Conservation (phyloP, 139 green algal genomes). For the Chlamydomonas urium region DNA sequence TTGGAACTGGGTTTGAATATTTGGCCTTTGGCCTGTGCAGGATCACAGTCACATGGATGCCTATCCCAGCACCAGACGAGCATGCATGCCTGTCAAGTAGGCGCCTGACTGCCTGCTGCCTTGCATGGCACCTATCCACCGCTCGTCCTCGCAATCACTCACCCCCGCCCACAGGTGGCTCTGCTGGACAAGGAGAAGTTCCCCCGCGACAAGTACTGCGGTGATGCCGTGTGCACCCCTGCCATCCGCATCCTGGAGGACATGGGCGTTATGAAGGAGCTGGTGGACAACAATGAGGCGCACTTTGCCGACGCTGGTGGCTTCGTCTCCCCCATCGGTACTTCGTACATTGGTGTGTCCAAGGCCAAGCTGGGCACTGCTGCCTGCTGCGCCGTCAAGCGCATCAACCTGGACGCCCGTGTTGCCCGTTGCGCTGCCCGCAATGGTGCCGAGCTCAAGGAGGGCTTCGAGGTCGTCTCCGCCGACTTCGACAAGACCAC, state of each 20-base stretch:
- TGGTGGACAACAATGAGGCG: conserved; percentile 75
- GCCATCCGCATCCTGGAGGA: conserved; percentile 71
- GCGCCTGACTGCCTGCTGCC: no score
- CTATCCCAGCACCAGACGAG: no score
- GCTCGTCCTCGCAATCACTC: no score
- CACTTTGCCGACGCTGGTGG: conserved; percentile 81
- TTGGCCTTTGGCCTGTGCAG: no score
- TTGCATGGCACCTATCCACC: no score
- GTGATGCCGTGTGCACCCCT: conserved; percentile 81
- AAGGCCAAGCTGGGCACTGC: conserved; percentile 33
- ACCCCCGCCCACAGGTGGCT: conserved; percentile 48
- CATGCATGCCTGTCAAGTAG: no score
- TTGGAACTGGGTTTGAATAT: no score
- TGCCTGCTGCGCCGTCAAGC: conserved; percentile 77
- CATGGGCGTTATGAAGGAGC: conserved; percentile 64
- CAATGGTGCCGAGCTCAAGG: conserved; percentile 72
- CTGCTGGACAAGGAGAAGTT: conserved; percentile 87
- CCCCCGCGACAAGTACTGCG: conserved; percentile 74
- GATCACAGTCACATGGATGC: no score
- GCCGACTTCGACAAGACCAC: conserved; percentile 61
- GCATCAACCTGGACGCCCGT: conserved; percentile 79
- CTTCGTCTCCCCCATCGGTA: conserved; percentile 70
- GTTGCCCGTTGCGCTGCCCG: conserved; percentile 33
- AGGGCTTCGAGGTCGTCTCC: conserved; percentile 74
- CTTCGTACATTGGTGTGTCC: conserved; percentile 77